A percentile compares a stretch with the other conserved stretches of the same genome.
These are phyloP conservation scores for Backusella mclennaniae DNA, from an alignment of 192 early-diverging fungal species.

Conservation along the genomic window DNA sequence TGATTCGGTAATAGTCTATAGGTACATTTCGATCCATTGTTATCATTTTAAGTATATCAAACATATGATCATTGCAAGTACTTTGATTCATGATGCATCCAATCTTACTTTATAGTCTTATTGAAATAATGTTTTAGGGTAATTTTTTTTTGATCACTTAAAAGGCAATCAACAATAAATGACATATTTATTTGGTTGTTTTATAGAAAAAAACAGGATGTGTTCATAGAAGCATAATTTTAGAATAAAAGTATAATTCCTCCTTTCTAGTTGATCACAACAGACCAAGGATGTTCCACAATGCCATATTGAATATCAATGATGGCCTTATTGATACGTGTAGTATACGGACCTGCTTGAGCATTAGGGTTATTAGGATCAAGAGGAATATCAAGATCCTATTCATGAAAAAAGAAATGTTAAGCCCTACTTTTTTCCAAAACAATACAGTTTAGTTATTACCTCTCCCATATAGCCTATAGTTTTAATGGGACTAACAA, in stretches of 20 bases:
- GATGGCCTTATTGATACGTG: slow-evolving; percentile 79
- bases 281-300: slow-evolving; percentile 80
- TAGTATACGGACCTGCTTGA: slow-evolving; percentile 86
- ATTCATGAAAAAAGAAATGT: background rate
- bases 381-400: slow-evolving; percentile 82
- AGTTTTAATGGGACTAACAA: slow-evolving; percentile 89
- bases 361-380: slow-evolving; percentile 72
- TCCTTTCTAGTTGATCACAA: slow-evolving; percentile 62
- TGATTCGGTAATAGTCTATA: too few species aligned
- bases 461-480: slow-evolving; percentile 71
- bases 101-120: too few species aligned
- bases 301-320: slow-evolving; percentile 96
- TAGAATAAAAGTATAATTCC: background rate
- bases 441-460: background rate
- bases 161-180: too few species aligned
- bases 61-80: too few species aligned
- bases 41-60: too few species aligned
- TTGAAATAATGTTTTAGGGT: too few species aligned
- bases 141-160: too few species aligned
- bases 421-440: background rate
- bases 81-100: too few species aligned
- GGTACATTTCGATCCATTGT: too few species aligned
- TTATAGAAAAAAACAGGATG: too few species aligned
- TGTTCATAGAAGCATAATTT: background rate
- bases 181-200: too few species aligned